These are phyloP conservation scores for Solanum dulcamara DNA, from an alignment of 257 asterid genomes.

Conservation along the genomic window DNA sequence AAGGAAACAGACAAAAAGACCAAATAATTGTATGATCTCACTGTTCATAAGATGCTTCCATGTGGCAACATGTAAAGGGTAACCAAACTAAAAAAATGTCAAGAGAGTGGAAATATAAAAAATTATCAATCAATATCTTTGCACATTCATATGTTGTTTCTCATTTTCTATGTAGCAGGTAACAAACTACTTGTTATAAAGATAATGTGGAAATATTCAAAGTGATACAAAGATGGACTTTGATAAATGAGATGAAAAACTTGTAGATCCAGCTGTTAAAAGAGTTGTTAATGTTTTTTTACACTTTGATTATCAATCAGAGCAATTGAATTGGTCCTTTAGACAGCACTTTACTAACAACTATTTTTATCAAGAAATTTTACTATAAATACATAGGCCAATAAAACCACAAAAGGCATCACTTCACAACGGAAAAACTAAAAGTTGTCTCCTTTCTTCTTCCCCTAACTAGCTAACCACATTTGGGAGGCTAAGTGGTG, in stretches of 20 bases:
- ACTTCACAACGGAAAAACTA: background rate
- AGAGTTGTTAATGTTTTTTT: too few species aligned
- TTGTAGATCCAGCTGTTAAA: background rate
- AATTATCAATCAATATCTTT: background rate
- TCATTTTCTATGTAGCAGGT: background rate
- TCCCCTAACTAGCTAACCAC: background rate
- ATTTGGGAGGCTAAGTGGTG: background rate
- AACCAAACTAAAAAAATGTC: background rate
- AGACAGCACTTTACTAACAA: background rate
- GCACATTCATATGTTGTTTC: background rate
- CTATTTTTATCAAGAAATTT: background rate
- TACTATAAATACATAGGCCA: background rate
- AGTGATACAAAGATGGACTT: background rate
- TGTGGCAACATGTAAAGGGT: background rate
- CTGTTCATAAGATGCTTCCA: too few species aligned
- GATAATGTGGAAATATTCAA: background rate
- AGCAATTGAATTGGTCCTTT: background rate
- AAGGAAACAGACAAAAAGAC: too few species aligned
- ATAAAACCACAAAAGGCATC: background rate
- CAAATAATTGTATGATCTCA: background rate
- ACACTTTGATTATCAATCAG: background rate
- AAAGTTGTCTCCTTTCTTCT: background rate
- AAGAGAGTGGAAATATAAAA: background rate
- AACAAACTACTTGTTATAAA: background rate
- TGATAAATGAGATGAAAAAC: background rate